Evolutionary conservation across 768 basidiomycete species (phyloP), one percentile per base, ranked within the genome.

Genomic region (Mycena alexandri): DNA sequence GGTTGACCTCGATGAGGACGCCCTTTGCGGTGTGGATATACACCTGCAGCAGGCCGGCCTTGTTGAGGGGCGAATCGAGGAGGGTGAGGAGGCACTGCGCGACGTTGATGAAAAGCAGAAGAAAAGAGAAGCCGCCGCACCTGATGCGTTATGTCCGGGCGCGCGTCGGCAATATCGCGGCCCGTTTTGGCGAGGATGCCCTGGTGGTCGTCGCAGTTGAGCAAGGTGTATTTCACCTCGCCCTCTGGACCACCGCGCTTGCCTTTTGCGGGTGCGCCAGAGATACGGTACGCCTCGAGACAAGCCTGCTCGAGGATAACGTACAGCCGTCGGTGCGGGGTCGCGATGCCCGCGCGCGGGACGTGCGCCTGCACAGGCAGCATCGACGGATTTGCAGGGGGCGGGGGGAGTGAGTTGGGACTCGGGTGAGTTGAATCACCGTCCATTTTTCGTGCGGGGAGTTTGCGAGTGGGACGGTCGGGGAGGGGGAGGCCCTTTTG

Each of bases 131-230:
- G 51, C 36, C 55, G 29, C 77, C 86, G 56, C 65, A 95, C 96
- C 88, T 98, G 98, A 77, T 99, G 98, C 0, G 98, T 99, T 75
- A 99, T 99, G 80, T 99, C 98, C 2, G 98, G 98, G 70, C 98
- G 84, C n/a, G 98, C 98, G 80, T 99, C 96, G 17, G 98, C 98
- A 68, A 99, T 99, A 80, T 99, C 98, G 76, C 97, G 87, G 17
- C 96, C 95, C 0, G 95, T 98, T 80, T 98, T 99, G 6, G 98
- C 97, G 68, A 99, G 84, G 72, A 99, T 98, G 61, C 97, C 97
- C 78, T 99, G 98, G 80, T 98, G 98, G 72, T 99, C 98, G 77
- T 99, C 98, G 79, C 98, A 99, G 80, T 99, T 99, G 71, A 99
- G 80, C 65, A 99, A 82, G 11, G 96, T 96, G 79, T 98, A 99